Evolutionary conservation across 441 rosid genomes (phyloP), one percentile per base, ranked within the genome.

Genomic region (Eutrema salsugineum): DNA sequence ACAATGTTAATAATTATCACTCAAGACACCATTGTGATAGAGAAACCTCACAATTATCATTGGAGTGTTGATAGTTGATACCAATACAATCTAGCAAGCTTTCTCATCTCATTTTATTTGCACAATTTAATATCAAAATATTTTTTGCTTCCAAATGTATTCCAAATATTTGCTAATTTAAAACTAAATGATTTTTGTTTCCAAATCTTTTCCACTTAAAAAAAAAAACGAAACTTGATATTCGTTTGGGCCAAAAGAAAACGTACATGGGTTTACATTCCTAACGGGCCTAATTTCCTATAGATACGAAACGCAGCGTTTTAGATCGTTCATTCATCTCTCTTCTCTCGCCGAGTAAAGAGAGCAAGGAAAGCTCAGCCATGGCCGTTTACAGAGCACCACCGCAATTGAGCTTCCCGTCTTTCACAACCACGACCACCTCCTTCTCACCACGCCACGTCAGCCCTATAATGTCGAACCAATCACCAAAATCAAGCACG

Each of bases 391-490:
- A 24, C 58, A 19, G 27, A 28, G 53, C 58, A 48, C 19, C 63
- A 56, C 20, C 77, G 8, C 79, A 67, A 11, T 32, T 74, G 47
- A 36, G 44, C 77, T 74, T 71, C 24, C 80, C 72, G 30, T 58
- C 51, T n/a, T 44, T 60, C 24, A 9, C 70, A 63, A 6, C 70
- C 51, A 8, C 68, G 28, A 43, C 24, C 36, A 36, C 42, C 46
- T 60, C 56, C 24, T 40, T 68, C 33, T 6, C 15, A 4, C 50
- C 64, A 22, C 73, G 79, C 66, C 69, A 44, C 27, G 24, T 58
- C 19, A 65, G 68, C 77, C 76, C 85, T 10, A 88, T 48, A 78
- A 85, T 86, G 91, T 80, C 88, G 4, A 27, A 66, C 63, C 58
- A 44, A 43, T 22, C 70, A 11, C 77, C 77, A 30, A 77, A 71